Evolutionary conservation across 441 rosid species (phyloP).

Genomic region (Croton laevigatus): DNA sequence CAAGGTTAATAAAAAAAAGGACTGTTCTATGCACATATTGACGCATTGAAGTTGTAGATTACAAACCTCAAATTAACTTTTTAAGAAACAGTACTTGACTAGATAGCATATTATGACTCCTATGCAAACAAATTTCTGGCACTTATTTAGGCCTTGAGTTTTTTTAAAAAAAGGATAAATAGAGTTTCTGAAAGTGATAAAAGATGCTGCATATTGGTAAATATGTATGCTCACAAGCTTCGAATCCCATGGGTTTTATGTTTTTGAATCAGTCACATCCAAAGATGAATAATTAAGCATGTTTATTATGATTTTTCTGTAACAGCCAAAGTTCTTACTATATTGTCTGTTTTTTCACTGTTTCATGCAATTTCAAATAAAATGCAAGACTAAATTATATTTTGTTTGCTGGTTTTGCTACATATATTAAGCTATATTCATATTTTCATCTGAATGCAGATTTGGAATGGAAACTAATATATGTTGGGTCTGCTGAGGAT

Average conservation of each 20-base stretch:
- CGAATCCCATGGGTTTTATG: not conserved
- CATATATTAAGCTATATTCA: not conserved
- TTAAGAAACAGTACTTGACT: not conserved
- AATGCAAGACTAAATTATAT: not conserved
- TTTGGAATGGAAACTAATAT: constrained; percentile 78
- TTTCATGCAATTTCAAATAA: no score
- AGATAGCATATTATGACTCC: not conserved
- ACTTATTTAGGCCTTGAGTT: not conserved
- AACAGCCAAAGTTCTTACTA: not conserved
- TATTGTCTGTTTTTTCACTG: not conserved
- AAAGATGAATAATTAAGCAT: not conserved
- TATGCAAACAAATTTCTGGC: not conserved
- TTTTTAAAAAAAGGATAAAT: not conserved
- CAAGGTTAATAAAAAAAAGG: not conserved
- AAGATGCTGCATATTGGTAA: not conserved
- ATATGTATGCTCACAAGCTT: not conserved
- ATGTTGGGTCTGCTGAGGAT: constrained; percentile 82
- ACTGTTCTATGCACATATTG: not conserved
- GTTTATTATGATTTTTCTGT: not conserved
- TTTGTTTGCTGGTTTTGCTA: constrained; percentile 1
- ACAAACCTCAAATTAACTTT: not conserved
- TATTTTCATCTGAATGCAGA: constrained; percentile 29
- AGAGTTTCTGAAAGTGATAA: not conserved
- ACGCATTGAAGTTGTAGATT: not conserved
- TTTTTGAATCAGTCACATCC: not conserved